Evolutionary conservation across 2,329 filamentous ascomycete genomes (phyloP).

Genomic region (Claviceps arundinis): DNA sequence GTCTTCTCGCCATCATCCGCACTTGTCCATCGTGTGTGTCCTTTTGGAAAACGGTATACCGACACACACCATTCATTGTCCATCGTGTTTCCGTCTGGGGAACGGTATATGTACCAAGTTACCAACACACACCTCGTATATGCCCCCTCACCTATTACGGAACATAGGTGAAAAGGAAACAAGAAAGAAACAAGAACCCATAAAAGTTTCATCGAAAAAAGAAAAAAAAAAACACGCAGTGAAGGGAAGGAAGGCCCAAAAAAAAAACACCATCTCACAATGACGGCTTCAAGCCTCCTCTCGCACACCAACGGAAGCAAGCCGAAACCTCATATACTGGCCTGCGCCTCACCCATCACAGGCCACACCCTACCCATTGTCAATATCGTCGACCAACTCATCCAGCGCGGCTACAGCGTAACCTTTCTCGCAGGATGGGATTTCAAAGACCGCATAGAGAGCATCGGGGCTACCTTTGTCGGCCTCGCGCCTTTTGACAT

Average conservation of each 20-base stretch:
- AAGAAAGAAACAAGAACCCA: no score
- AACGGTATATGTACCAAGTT: no score
- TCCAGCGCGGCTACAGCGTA: constrained; percentile 26
- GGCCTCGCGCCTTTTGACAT: not conserved
- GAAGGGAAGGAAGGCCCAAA: not conserved
- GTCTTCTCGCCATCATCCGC: no score
- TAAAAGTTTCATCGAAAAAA: not conserved
- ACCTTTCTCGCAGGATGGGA: constrained; percentile 26
- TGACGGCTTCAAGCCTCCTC: not conserved
- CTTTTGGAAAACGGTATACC: no score
- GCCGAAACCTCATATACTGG: constrained; percentile 17
- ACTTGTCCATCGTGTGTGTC: no score
- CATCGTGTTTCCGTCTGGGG: no score
- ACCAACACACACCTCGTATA: no score
- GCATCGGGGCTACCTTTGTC: not conserved
- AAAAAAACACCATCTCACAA: not conserved
- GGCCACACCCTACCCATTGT: constrained; percentile 20
- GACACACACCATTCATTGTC: no score
- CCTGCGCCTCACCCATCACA: constrained; percentile 13
- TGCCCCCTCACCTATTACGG: no score
- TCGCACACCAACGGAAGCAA: not conserved
- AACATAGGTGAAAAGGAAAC: no score
- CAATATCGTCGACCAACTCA: constrained; percentile 23
- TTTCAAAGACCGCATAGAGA: constrained; percentile 16
- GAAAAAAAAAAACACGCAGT: not conserved